Percentiles rank a stretch among this genome's conserved stretches.
These are phyloP conservation scores for Salinomyces thailandicus DNA, from an alignment of 2,329 filamentous ascomycete species.

Conservation along the genomic window DNA sequence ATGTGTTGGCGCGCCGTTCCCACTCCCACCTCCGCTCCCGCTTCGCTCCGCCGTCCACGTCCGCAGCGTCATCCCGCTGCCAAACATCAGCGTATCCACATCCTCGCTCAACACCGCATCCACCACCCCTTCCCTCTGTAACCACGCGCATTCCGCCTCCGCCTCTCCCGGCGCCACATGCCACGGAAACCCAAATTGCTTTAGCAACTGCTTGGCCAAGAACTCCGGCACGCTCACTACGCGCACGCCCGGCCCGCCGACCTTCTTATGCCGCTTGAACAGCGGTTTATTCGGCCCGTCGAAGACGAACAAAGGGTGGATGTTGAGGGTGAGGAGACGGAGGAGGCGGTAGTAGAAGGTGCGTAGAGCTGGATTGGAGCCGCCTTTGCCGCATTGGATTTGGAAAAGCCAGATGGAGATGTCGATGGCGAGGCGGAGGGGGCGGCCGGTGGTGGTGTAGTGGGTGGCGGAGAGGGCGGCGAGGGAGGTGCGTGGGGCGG, in stretches of 20 bases:
- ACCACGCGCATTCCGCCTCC: constrained; percentile 84
- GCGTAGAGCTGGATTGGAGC: constrained; percentile 77
- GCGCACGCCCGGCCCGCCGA: constrained; percentile 46
- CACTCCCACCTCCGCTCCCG: constrained; percentile 17
- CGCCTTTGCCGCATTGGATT: constrained; percentile 71
- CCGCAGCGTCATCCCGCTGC: constrained; percentile 64
- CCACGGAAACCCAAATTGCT: constrained; percentile 70
- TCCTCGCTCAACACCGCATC: constrained; percentile 94
- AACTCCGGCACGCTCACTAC: constrained; percentile 59
- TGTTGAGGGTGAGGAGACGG: constrained; percentile 62
- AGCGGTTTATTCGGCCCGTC: constrained; percentile 76
- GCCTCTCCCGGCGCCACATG: constrained; percentile 91
- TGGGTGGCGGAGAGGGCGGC: constrained; percentile 72
- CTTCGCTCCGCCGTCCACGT: constrained; percentile 67
- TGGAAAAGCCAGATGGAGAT: constrained; percentile 98
- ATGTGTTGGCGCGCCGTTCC: constrained; percentile 65
- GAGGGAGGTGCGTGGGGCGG: constrained; percentile 67
- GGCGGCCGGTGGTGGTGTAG: constrained; percentile 57
- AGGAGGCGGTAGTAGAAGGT: constrained; percentile 88
- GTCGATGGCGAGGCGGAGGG: constrained; percentile 81
- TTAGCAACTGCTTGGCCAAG: constrained; percentile 72
- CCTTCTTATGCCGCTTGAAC: constrained; percentile 77
- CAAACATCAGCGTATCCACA: constrained; percentile 96
- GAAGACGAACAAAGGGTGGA: constrained; percentile 83
- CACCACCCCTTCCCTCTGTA: constrained; percentile 72